These are phyloP conservation scores for Thalassiosira mediterranea DNA, from an alignment of 352 stramenopile species.

Conservation along the genomic window DNA sequence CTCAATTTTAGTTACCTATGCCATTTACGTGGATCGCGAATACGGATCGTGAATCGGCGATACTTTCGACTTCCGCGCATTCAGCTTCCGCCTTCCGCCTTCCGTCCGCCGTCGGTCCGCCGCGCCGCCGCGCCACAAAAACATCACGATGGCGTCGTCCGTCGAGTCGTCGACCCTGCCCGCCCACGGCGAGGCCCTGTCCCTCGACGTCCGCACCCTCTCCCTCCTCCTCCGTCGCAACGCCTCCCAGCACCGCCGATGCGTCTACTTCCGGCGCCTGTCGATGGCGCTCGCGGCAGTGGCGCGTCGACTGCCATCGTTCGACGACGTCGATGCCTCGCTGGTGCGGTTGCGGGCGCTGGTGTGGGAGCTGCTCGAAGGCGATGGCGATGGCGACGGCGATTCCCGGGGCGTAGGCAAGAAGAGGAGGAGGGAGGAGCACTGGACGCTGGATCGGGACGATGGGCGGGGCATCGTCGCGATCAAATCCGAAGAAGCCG, in stretches of 20 bases:
- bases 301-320: constrained; percentile 8
- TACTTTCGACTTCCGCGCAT: too few relatives aligned
- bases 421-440: constrained; percentile 14
- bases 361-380: background rate
- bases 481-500: background rate
- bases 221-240: constrained; percentile 39
- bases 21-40: too few relatives aligned
- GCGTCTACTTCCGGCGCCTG: constrained; percentile 36
- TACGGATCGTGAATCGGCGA: too few relatives aligned
- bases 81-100: too few relatives aligned
- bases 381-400: too few relatives aligned
- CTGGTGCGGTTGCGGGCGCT: constrained; percentile 2
- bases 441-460: constrained; percentile 24
- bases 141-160: too few relatives aligned
- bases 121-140: too few relatives aligned
- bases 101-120: too few relatives aligned
- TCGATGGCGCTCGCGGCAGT: constrained; percentile 23
- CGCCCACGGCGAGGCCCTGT: constrained; percentile 14
- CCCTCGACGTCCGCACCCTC: constrained; percentile 26
- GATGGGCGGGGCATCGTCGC: constrained; percentile 1
- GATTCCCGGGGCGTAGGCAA: background rate
- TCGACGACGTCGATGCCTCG: constrained; percentile 12
- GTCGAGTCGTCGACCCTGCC: too few relatives aligned
- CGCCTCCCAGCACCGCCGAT: constrained; percentile 30
- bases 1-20: too few relatives aligned